Conservation (phyloP, 2,329 filamentous ascomycete species). For the Colletotrichum euphorbiae region DNA sequence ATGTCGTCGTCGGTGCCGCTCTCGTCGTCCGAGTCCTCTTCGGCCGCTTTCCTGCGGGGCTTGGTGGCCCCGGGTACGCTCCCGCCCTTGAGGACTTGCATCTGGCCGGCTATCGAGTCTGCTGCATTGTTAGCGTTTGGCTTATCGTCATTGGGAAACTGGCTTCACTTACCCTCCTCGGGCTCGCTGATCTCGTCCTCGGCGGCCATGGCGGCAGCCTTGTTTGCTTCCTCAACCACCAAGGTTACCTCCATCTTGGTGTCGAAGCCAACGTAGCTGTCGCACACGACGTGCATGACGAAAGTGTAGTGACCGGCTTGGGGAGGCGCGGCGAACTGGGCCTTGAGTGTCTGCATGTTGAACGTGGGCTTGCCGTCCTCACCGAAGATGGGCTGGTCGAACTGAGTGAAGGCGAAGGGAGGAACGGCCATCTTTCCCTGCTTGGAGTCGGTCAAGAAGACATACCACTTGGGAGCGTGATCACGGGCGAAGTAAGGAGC, state of each 20-base stretch:
- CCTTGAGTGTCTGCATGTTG: slow-evolving; percentile 95
- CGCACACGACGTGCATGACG: slow-evolving; percentile 91
- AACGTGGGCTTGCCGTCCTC: slow-evolving; percentile 88
- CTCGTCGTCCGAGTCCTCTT: slow-evolving; percentile 79
- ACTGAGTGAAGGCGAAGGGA: slow-evolving; percentile 93
- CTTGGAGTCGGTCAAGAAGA: slow-evolving; percentile 94
- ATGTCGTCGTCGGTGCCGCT: slow-evolving; percentile 84
- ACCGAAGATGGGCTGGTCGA: slow-evolving; percentile 89
- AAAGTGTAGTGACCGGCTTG: slow-evolving; percentile 95
- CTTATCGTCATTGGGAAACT: slow-evolving; percentile 38
- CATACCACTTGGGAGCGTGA: slow-evolving; percentile 90
- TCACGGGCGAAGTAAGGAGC: slow-evolving; percentile 92
- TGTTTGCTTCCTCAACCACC: slow-evolving; percentile 87
- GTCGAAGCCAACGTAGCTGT: slow-evolving; percentile 95
- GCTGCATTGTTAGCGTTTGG: slow-evolving; percentile 44
- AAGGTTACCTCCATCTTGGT: slow-evolving; percentile 91
- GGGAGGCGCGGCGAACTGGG: slow-evolving; percentile 94
- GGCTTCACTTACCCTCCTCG: slow-evolving; percentile 82
- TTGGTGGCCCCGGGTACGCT: slow-evolving; percentile 64
- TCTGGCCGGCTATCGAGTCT: slow-evolving; percentile 93
- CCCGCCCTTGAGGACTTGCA: slow-evolving; percentile 85
- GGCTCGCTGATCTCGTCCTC: slow-evolving; percentile 98
- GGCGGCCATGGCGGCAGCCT: slow-evolving; percentile 81
- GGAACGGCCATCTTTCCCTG: slow-evolving; percentile 96
- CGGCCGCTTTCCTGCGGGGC: slow-evolving; percentile 63